Evolutionary conservation across 129 eudicot species (phyloP).

Genomic region (Heracleum sosnowskyi): DNA sequence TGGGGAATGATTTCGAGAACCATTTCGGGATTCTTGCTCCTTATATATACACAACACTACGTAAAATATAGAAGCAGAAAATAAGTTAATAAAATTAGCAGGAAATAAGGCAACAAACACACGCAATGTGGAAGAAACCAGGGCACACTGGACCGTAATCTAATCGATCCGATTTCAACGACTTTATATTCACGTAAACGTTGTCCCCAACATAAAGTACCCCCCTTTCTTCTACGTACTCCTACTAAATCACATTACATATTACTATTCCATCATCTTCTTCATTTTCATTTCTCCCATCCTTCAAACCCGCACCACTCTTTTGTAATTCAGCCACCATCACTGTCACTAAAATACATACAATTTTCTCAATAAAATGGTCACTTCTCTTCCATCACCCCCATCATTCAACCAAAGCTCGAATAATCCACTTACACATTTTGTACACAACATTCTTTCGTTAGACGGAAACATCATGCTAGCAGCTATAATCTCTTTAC

Average conservation of each 20-base stretch:
- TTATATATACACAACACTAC: neutral
- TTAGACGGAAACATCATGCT: constrained; percentile 58
- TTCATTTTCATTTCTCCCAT: neutral
- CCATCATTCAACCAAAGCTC: constrained; percentile 10
- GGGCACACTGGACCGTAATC: constrained; percentile 9
- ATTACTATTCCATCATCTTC: neutral
- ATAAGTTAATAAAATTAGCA: neutral
- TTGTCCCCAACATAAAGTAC: neutral
- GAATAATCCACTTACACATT: constrained; percentile 2
- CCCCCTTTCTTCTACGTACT: neutral
- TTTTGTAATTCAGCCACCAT: constrained; percentile 5
- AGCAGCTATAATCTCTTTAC: constrained; percentile 49
- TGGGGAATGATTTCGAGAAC: no score
- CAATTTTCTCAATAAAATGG: constrained; percentile 14
- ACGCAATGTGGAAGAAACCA: constrained; percentile 29
- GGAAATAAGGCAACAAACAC: constrained; percentile 14
- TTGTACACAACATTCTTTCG: constrained; percentile 39
- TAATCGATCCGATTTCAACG: constrained; percentile 6
- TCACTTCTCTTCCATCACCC: constrained; percentile 21
- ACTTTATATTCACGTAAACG: constrained; percentile 27
- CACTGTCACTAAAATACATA: constrained; percentile 5
- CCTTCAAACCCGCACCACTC: constrained; percentile 9
- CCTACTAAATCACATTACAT: neutral
- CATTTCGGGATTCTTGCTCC: no score
- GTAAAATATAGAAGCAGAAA: no score